Evolutionary conservation across 2,329 filamentous ascomycete genomes (phyloP), one percentile per base, ranked within the genome.

Genomic region (Trichoderma sp.): DNA sequence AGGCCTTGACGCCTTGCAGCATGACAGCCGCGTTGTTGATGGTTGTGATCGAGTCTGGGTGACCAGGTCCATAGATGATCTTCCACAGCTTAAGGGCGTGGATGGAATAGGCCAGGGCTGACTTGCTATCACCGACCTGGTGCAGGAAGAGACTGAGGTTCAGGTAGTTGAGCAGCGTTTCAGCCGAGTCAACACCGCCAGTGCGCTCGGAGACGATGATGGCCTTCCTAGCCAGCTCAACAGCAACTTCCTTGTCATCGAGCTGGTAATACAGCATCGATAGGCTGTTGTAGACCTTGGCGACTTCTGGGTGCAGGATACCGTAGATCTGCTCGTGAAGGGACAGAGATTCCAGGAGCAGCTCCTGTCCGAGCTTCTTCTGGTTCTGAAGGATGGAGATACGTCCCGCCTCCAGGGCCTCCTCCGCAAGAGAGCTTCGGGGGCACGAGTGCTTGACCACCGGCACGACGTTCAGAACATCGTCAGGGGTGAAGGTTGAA

Each of bases 1-100:
- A 99, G 73, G 93, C 91, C 86, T 98, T 97, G 77, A 98, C 88
- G 70, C 94, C 91, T 83, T 99, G 96, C 72, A 99, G 90, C 96
- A 99, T 99, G 73, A 99, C 96, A 8, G 96, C 96, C 23, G 94
- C 95, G 79, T 99, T 99, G 88, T 98, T 99, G 83, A 98, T 92
- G 17, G 96, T 98, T 9, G 97, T 99, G 82, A 99, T 98, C 9
- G 94, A 97, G 83, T 99, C 96, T 3, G 96, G 96, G 82, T 99
- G 96, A 77, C 94, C 92, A 34, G 92, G 86, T 36, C 96, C 96
- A 80, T 98, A 99, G 77, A 98, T 95, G 77, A 98, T 89, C 85
- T 97, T 98, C 95, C 95, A 98, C 74, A 99, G 86, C 79, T 96
- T 91, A 75, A 99, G 88, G 7, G 96, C 96, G 80, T 99, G 96